These are phyloP conservation scores for Dioscorea zingiberensis DNA, from an alignment of 106 monocot species.

Conservation along the genomic window DNA sequence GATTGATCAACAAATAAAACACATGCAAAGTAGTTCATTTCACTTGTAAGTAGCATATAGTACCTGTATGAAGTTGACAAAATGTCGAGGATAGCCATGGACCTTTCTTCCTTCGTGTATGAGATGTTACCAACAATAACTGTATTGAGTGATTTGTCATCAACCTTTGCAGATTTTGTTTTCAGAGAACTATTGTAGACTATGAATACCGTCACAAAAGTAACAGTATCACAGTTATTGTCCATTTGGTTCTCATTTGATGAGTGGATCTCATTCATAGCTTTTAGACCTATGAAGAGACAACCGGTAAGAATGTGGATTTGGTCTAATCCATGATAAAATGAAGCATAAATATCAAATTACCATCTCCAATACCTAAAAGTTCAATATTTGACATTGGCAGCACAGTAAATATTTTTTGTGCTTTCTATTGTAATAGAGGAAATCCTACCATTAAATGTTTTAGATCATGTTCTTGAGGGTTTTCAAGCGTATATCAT, in stretches of 20 bases:
- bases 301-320: neutral
- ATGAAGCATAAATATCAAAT: neutral
- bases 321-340: neutral
- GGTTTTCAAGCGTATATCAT: too few relatives aligned
- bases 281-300: conserved; percentile 46
- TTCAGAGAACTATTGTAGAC: conserved; percentile 30
- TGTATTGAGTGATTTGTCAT: conserved; percentile 5
- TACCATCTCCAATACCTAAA: neutral
- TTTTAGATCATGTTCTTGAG: too few relatives aligned
- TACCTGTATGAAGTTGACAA: conserved; percentile 82
- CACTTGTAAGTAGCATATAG: neutral
- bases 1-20: neutral
- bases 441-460: neutral
- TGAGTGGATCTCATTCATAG: conserved; percentile 34
- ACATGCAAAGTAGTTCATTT: neutral
- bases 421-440: neutral
- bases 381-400: neutral
- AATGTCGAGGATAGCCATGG: conserved; percentile 55
- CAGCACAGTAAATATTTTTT: neutral
- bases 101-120: conserved; percentile 40
- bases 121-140: conserved; percentile 43
- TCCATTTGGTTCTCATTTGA: conserved; percentile 5
- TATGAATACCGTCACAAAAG: conserved; percentile 84
- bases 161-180: neutral
- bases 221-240: conserved; percentile 22